Percentiles rank a stretch among this genome's conserved stretches.
phyloP scores from a whole-genome alignment of 768 basidiomycete genomes.

The Leccinum uliginosum region DNA sequence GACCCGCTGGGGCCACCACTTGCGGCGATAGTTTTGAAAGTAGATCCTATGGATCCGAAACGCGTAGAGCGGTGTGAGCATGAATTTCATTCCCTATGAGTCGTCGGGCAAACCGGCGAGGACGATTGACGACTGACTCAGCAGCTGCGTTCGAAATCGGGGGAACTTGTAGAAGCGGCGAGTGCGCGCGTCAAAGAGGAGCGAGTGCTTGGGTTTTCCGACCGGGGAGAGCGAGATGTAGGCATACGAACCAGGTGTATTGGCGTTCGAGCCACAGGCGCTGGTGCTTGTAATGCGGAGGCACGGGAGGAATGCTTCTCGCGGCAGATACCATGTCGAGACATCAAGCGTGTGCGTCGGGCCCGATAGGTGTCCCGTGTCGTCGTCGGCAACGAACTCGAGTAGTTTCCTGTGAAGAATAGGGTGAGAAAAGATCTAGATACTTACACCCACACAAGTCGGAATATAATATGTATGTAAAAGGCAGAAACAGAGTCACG shows the following conservation, averaged over 20 bases:
- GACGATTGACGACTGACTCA: background rate
- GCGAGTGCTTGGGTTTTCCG: conserved; percentile 5
- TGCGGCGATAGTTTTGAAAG: conserved; percentile 12
- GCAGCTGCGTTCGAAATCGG: conserved; percentile 8
- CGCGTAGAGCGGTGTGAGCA: too few species aligned
- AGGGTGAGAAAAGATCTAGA: too few species aligned
- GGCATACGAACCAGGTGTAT: conserved; percentile 7
- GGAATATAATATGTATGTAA: too few species aligned
- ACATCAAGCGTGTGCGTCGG: conserved; percentile 10
- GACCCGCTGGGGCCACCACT: conserved; percentile 13
- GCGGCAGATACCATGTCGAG: conserved; percentile 9
- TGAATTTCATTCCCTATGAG: too few species aligned
- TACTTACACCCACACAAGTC: too few species aligned
- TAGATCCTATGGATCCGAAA: conserved; percentile 5
- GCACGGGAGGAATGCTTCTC: conserved; percentile 1
- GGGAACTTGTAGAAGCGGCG: conserved; percentile 21
- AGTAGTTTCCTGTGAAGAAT: conserved; percentile 11
- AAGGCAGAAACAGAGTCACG: background rate
- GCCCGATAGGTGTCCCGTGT: conserved; percentile 10
- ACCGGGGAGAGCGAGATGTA: conserved; percentile 10
- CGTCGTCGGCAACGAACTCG: conserved; percentile 14
- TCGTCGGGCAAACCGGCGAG: too few species aligned
- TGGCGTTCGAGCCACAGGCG: background rate
- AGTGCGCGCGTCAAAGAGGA: conserved; percentile 13
- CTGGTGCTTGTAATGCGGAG: conserved; percentile 4